These are phyloP conservation scores for Gnetum montanum DNA, from an alignment of 75 land plant genomes.

Conservation along the genomic window DNA sequence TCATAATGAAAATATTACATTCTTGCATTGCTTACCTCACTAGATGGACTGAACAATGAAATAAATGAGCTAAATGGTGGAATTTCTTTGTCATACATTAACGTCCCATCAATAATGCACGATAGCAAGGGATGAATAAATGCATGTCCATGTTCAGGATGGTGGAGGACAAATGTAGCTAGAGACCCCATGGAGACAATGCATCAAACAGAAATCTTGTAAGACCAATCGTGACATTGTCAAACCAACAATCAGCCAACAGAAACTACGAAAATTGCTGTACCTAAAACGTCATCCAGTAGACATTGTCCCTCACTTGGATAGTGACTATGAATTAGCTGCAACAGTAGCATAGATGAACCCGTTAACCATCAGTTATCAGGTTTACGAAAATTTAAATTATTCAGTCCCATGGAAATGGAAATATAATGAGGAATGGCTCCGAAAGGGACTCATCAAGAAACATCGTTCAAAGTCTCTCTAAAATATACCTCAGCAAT, in stretches of 20 bases:
- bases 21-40: conserved; percentile 52
- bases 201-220: no score
- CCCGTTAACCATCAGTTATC: not conserved
- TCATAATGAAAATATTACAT: no score
- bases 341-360: conserved; percentile 11
- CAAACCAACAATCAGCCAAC: no score
- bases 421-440: no score
- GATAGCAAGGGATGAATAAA: conserved; percentile 80
- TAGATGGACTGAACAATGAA: conserved; percentile 58
- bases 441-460: no score
- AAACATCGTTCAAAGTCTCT: no score
- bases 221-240: no score
- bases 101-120: conserved; percentile 73
- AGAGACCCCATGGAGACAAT: conserved; percentile 15
- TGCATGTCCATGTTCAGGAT: conserved; percentile 94
- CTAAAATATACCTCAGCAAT: conserved; percentile 70
- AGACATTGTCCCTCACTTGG: conserved; percentile 61
- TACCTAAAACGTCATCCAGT: conserved; percentile 88
- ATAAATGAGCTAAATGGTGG: conserved; percentile 84
- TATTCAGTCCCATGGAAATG: no score
- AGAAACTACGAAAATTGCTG: not conserved
- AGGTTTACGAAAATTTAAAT: no score
- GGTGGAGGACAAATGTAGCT: conserved; percentile 89
- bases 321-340: conserved; percentile 67
- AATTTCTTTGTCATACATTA: conserved; percentile 49